Conservation (phyloP, 1,139 yeast species). For the Candida smagusa region DNA sequence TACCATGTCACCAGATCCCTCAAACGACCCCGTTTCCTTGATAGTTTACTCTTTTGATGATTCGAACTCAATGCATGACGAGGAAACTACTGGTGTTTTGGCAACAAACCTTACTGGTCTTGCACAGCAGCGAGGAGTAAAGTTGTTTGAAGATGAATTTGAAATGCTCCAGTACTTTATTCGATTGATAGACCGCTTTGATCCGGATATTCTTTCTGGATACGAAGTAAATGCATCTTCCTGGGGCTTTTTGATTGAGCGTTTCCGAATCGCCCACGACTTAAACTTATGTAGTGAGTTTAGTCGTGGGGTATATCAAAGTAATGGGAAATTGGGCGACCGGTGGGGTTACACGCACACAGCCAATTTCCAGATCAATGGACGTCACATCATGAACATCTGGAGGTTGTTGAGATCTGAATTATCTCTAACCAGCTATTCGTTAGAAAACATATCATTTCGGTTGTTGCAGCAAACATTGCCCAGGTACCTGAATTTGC, state of each 20-base stretch:
- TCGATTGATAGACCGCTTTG: constrained; percentile 56
- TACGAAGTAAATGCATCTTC: constrained; percentile 77
- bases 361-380: constrained; percentile 63
- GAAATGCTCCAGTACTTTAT: constrained; percentile 55
- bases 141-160: constrained; percentile 45
- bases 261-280: constrained; percentile 48
- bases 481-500: constrained; percentile 56
- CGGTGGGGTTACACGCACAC: constrained; percentile 84
- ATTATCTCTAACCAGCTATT: constrained; percentile 60
- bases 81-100: background rate
- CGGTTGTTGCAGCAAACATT: constrained; percentile 64
- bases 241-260: constrained; percentile 85
- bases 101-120: background rate
- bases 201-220: constrained; percentile 87
- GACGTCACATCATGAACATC: constrained; percentile 77
- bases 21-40: constrained; percentile 51
- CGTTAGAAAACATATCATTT: constrained; percentile 72
- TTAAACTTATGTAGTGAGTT: constrained; percentile 47
- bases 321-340: constrained; percentile 59
- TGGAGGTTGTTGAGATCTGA: constrained; percentile 78
- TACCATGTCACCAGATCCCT: constrained; percentile 63
- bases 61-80: constrained; percentile 26
- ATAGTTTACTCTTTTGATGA: constrained; percentile 65
- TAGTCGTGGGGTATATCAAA: constrained; percentile 46
- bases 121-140: background rate